Base-by-base conservation (phyloP, 2,329 filamentous ascomycete genomes). In the Fusarium metavorans region DNA sequence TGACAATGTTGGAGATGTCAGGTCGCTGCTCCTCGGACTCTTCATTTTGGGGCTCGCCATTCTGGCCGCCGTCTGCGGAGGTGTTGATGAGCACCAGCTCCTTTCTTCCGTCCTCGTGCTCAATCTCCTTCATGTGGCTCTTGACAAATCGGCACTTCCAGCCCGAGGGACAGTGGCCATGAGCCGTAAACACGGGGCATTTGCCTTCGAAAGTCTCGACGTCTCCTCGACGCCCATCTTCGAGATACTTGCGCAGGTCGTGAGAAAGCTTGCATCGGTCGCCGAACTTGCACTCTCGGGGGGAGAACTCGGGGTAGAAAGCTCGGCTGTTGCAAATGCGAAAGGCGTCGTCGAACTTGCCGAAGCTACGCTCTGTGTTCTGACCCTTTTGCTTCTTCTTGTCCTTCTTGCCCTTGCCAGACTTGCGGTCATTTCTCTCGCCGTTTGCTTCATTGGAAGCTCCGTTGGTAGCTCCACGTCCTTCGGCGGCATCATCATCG, bases 111-210 rank as follows among this genome's bases (percentile, higher is more conserved):
- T 97, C 95, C 64, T 92, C 91, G 23, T 87, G 91, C 74, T 93
- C 90, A 27, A 94, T 84, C 83, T 98, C 96, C 72, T 92, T 88
- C 78, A 95, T 97, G 83, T 99, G 97, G 72, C 94, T 97, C 72
- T 89, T 89, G 37, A 94, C 93, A 80, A 98, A 97, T 25, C 96
- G 93, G 82, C 97, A 99, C 82, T 96, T 97, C 95, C 96, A 99
- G 7, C 97, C 97, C 16, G 93, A 90, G 58, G 90, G 88, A 78
- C 97, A 99, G 71, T 88, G 90, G 14, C 95, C 95, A 73, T 92
- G 90, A 18, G 87, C 86, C 75, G 94, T 92, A 82, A 91, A 98
- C 10, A 97, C 89, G 1, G 95, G 96, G 80, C 97, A 99, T 71
- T 92, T 87, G 8, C 94, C 93, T 48, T 87, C 88, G 78, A 97